Evolutionary conservation across 805 yeast genomes (phyloP).

Genomic region (Debaryomyces prosopidis): DNA sequence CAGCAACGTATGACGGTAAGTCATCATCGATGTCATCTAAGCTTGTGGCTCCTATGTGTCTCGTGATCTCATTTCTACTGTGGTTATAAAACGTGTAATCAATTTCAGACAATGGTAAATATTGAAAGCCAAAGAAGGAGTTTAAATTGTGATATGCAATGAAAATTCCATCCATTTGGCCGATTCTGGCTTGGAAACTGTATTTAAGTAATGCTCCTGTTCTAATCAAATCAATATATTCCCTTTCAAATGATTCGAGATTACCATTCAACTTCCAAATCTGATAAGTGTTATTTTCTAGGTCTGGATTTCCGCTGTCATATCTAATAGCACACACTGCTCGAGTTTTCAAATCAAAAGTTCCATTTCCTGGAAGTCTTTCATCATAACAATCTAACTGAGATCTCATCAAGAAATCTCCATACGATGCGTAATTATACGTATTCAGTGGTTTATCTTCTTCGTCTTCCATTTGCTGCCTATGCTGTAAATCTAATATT

Average conservation of each 20-base stretch:
- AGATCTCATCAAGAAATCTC: conserved; percentile 77
- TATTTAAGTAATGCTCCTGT: conserved; percentile 79
- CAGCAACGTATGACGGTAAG: conserved; percentile 55
- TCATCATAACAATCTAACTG: conserved; percentile 83
- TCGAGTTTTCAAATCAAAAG: conserved; percentile 88
- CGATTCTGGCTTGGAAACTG: conserved; percentile 88
- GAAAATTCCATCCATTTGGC: conserved; percentile 95
- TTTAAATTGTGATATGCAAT: conserved; percentile 86
- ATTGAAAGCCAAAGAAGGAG: conserved; percentile 86
- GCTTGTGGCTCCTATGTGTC: conserved; percentile 14
- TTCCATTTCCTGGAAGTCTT: conserved; percentile 84
- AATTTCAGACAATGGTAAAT: conserved; percentile 70
- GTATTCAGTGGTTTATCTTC: conserved; percentile 20
- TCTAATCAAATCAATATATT: conserved; percentile 69
- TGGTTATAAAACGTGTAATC: conserved; percentile 46
- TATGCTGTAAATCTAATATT: not conserved
- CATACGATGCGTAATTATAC: conserved; percentile 74
- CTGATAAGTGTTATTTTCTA: conserved; percentile 63
- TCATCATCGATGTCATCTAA: conserved; percentile 30
- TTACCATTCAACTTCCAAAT: conserved; percentile 61
- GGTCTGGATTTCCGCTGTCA: conserved; percentile 64
- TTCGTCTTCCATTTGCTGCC: conserved; percentile 5
- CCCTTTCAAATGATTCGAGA: conserved; percentile 82
- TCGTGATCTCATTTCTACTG: conserved; percentile 10
- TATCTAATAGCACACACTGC: conserved; percentile 86